These are phyloP conservation scores for Encephalitozoon intestinalis DNA, from an alignment of 371 early-diverging fungal genomes.

Conservation along the genomic window DNA sequence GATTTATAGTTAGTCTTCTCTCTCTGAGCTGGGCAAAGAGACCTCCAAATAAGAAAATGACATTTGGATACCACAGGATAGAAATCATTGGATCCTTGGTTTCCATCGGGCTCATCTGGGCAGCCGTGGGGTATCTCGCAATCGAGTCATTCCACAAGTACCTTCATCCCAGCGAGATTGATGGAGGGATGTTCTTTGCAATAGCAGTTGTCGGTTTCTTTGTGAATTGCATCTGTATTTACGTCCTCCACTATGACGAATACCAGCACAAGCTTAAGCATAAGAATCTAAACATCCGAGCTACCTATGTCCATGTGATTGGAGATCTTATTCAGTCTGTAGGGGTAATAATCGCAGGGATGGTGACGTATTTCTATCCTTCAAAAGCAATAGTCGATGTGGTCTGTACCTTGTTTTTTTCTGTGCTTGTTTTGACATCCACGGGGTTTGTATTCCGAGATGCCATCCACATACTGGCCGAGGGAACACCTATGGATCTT, in stretches of 20 bases:
- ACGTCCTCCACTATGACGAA: constrained; percentile 35
- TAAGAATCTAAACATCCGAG: constrained; percentile 67
- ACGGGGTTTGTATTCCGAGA: constrained; percentile 69
- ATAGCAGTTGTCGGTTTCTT: constrained; percentile 71
- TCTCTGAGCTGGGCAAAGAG: constrained; percentile 46
- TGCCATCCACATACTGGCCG: constrained; percentile 72
- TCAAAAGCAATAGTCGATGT: constrained; percentile 68
- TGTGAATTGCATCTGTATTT: constrained; percentile 64
- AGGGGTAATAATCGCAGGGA: constrained; percentile 74
- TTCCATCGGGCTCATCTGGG: constrained; percentile 73
- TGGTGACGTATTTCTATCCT: constrained; percentile 70
- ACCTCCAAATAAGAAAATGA: constrained; percentile 27
- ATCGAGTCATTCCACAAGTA: constrained; percentile 70
- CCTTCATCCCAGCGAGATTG: constrained; percentile 66
- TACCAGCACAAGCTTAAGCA: constrained; percentile 26
- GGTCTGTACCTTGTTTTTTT: constrained; percentile 73
- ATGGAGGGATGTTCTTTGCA: constrained; percentile 69
- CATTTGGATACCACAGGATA: constrained; percentile 73
- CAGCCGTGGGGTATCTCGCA: constrained; percentile 67
- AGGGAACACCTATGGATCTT: constrained; percentile 56
- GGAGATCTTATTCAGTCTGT: constrained; percentile 73
- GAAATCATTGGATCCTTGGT: constrained; percentile 73
- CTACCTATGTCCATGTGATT: constrained; percentile 76
- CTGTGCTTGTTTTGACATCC: constrained; percentile 68
- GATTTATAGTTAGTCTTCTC: constrained; percentile 49